Evolutionary conservation across 495 filamentous ascomycete species (phyloP), one percentile per base, ranked within the genome.

Genomic region (Aspergillus cristatus): DNA sequence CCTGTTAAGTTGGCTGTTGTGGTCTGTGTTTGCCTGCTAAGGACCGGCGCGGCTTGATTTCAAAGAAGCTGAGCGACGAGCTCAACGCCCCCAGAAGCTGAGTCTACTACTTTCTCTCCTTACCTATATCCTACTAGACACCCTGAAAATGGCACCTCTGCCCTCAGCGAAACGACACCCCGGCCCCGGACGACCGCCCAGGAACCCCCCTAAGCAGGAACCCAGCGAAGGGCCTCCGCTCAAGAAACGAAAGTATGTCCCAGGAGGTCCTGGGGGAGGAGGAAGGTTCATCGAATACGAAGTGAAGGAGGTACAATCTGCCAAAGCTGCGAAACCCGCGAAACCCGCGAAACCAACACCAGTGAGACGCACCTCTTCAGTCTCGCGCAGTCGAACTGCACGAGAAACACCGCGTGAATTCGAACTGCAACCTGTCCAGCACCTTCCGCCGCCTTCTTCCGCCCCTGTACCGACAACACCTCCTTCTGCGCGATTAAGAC

Each of bases 201-300:
- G 55, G 34, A 59, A 51, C 33, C 51, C 55, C 17, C 40, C 56
- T 1, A 67, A 60, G 40, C 43, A 52, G 14, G 46, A 54, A 8
- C 40, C 63, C 34, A 49, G 31, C 34, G 74, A 68, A 55, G 70
- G 58, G 17, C 71, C 58, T 38, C 63, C 67, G n/a, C 47, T 53
- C 18, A 75, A 73, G 51, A 75, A 68, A 45, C 62, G 70, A 45
- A 73, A 63, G 47, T 90, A 88, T 54, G 70, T 87, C 22, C 83
- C 86, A 29, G 83, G 82, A 40, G 84, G 84, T 17, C 79, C 82
- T 24, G 82, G 83, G n/a, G 85, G 84, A 39, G 81, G 83, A 39
- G 82, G 83, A 16, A 67, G 86, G 43, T 88, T 84, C 47, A 66
- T 84, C 18, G 82, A 88, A 32, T 67, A 73, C 14, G 72, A 78